Base-by-base conservation (phyloP, 805 yeast genomes). In the Sugiyamaella boreocaroliniensis region DNA sequence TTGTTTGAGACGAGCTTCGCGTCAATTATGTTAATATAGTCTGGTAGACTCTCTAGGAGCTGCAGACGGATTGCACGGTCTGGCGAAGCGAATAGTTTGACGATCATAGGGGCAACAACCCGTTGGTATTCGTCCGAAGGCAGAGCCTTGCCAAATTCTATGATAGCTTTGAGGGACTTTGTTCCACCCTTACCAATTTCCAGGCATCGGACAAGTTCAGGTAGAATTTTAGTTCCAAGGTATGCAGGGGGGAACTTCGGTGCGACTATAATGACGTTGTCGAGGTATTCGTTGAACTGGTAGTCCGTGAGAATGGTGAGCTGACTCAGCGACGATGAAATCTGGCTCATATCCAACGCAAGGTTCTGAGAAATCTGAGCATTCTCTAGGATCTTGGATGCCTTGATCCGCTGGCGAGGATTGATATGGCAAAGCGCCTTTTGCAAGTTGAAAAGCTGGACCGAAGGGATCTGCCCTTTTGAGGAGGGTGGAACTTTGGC, bases 41-140 rank as follows among this genome's bases (percentile, higher is more conserved):
- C 66, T 0, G 89, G 83, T 52, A 92, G 69, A 45, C 80, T 71
- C 18, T 80, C 79, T 53, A 92, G 72, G 29, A 93, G 69, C n/a
- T 83, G 74, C 60, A 89, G 75, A 52, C 98, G 73, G 2, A 89
- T 75, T 1, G 89, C 81, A 56, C 98, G 76, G 67, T 92, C 97
- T 11, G 85, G 78, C 16, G 82, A 69, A 1, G 78, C 62, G 62
- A 81, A 90, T 20, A 85, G 76, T 42, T 76, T 71, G 37, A 86
- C 72, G n/a, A 89, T 74, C 0, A 82, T 70, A 1, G 92, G 89
- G 54, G 82, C 80, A 9, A 83, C 70, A 10, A 66, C 47, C 45
- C 66, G 66, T 46, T 71, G 63, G 59, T 78, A 78, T 41, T 64
- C 67, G n/a, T 60, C 68, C 14, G 52, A 66, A 12, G 64, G 57